Conservation (phyloP, 441 rosid species). For the Dalechampia spathulata region DNA sequence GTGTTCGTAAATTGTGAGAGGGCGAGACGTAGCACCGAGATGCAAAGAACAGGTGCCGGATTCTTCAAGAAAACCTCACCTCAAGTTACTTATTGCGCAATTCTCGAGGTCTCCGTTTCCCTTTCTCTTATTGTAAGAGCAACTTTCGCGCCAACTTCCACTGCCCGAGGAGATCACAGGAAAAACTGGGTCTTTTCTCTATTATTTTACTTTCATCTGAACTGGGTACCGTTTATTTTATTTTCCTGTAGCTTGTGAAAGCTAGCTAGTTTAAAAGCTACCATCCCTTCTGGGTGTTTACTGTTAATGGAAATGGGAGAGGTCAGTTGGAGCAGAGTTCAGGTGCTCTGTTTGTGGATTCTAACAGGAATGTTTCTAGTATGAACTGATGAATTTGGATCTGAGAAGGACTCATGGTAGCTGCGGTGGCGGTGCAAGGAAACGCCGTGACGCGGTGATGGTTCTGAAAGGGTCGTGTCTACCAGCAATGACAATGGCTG, state of each 20-base stretch:
- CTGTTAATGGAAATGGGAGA: constrained; percentile 42
- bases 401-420: constrained; percentile 29
- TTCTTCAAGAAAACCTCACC: constrained; percentile 34
- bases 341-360: constrained; percentile 25
- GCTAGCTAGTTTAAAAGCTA: too few relatives aligned
- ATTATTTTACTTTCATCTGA: too few relatives aligned
- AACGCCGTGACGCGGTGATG: constrained; percentile 47
- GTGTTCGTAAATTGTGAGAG: too few relatives aligned
- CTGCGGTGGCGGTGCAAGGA: constrained; percentile 43
- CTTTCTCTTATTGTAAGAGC: constrained; percentile 6
- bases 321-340: constrained; percentile 26
- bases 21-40: too few relatives aligned
- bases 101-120: constrained; percentile 41
- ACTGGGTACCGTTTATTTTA: too few relatives aligned
- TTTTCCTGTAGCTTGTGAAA: too few relatives aligned
- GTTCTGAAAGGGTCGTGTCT: constrained; percentile 39
- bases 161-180: constrained; percentile 47
- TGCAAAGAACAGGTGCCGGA: constrained; percentile 23
- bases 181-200: too few relatives aligned
- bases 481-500: constrained; percentile 35
- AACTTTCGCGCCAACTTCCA: constrained; percentile 41
- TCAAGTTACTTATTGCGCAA: constrained; percentile 39
- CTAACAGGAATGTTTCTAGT: constrained; percentile 27
- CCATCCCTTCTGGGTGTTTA: constrained; percentile 68
- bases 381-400: constrained; percentile 37